phyloP scores from a whole-genome alignment of 345 rosid species.

The Moricandia arvensis region DNA sequence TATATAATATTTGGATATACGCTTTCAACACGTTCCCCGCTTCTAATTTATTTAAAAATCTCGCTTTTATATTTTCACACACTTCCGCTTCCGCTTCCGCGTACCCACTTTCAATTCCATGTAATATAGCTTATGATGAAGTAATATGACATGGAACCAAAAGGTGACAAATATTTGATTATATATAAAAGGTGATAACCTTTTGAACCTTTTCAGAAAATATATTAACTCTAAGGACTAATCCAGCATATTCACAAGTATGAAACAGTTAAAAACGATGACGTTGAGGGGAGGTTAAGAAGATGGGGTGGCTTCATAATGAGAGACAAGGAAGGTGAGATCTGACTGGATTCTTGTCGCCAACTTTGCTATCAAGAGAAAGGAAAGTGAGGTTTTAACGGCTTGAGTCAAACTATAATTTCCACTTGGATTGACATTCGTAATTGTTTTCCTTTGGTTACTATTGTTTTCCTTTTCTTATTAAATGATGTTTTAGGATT shows the following conservation, averaged over 20 bases:
- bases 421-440: not conserved
- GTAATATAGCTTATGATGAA: not conserved
- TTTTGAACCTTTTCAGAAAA: slow-evolving; percentile 16
- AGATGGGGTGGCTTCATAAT: slow-evolving; percentile 30
- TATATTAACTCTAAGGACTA: not conserved
- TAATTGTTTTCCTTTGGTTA: not conserved
- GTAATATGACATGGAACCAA: not conserved
- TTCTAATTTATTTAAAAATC: too few relatives aligned
- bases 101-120: too few relatives aligned
- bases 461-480: not conserved
- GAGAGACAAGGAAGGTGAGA: slow-evolving; percentile 20
- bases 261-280: not conserved
- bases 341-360: slow-evolving; percentile 22
- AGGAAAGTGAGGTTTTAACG: slow-evolving; percentile 2
- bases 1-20: too few relatives aligned
- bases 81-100: too few relatives aligned
- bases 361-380: slow-evolving; percentile 7
- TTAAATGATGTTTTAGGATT: not conserved
- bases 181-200: not conserved
- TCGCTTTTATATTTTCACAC: too few relatives aligned
- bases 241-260: not conserved
- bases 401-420: not conserved
- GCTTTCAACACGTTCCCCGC: too few relatives aligned
- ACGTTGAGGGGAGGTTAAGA: not conserved
- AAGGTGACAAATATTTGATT: not conserved